Evolutionary conservation across 129 eudicot species (phyloP).

Genomic region (Oenanthe sinensis): DNA sequence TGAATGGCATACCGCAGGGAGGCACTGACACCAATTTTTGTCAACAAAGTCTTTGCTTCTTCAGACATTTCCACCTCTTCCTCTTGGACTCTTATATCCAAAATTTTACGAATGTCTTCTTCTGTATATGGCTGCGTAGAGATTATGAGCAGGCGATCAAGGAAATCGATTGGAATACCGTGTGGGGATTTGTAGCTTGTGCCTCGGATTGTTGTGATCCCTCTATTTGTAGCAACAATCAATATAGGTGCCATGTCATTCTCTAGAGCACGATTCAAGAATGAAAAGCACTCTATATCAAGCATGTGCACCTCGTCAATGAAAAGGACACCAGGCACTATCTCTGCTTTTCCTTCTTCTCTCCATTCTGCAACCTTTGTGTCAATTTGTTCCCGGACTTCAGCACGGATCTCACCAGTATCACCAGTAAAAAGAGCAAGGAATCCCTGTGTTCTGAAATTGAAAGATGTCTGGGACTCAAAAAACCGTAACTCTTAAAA

Average conservation of each 20-base stretch:
- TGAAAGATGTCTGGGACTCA: background rate
- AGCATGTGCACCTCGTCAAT: constrained; percentile 95
- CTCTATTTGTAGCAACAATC: constrained; percentile 86
- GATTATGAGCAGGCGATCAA: constrained; percentile 80
- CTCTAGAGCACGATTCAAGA: constrained; percentile 81
- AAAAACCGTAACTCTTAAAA: background rate
- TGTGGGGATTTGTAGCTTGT: constrained; percentile 90
- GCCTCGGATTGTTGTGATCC: constrained; percentile 82
- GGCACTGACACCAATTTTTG: constrained; percentile 79
- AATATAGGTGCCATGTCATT: constrained; percentile 91
- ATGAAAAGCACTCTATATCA: constrained; percentile 82
- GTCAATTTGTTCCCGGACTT: constrained; percentile 85
- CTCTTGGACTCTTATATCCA: constrained; percentile 78
- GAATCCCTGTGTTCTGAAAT: constrained; percentile 78
- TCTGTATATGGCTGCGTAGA: constrained; percentile 71
- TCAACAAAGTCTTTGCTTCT: constrained; percentile 69
- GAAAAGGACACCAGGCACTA: constrained; percentile 83
- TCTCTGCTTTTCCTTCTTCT: constrained; percentile 96
- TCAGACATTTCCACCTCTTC: constrained; percentile 92
- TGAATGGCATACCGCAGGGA: constrained; percentile 75
- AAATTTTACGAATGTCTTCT: constrained; percentile 69
- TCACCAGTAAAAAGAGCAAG: constrained; percentile 89
- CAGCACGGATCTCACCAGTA: constrained; percentile 89
- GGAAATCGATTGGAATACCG: constrained; percentile 80
- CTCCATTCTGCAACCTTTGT: constrained; percentile 96